Base-by-base conservation (phyloP, 2,329 filamentous ascomycete species). In the Fusarium caatingaense region DNA sequence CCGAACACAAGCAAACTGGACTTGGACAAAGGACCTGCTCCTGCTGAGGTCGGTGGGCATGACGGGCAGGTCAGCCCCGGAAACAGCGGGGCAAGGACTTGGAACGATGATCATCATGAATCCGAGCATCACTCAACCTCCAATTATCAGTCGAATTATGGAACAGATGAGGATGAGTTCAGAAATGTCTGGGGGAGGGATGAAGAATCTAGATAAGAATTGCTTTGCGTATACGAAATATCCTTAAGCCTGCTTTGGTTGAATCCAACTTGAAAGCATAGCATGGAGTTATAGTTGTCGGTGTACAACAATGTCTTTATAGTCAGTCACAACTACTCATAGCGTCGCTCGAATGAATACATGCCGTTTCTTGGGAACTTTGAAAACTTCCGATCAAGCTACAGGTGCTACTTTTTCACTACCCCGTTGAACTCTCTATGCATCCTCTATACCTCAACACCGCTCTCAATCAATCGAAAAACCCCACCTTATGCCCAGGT, bases 121-220 rank as follows among this genome's bases (percentile, higher is more conserved):
- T 20, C 70, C 27, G 63, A 74, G 25, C 45, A 53, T 23, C 66
- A 61, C 23, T 49, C 60, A 42, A 23, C 45, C 6, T 64, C 75
- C 20, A 68, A 64, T 45, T 79, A 78, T 47, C 72, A 76, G 21
- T 64, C 75, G 21, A 69, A 60, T 40, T 80, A 79, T 50, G 72
- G 74, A 27, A 74, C 80, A 4, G 70, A 78, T n/a, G 79, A 81
- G 20, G 76, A 77, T 28, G 83, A 82, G 59, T 85, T 84, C 64
- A 77, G 78, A 21, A 85, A 85, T 64, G 81, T 84, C n/a, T 85
- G 83, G 83, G 78, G 74, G 21, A 56, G 74, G 30, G 67, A 76
- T 53, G 70, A 71, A 53, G 68, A 66, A 68, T 72, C 70, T 68
- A 71, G 60, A 62, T 71, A 67, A 59, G 49, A 41, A 51, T 51